Conservation (phyloP, 2,329 filamentous ascomycete species). For the Furcasterigmium sp. region DNA sequence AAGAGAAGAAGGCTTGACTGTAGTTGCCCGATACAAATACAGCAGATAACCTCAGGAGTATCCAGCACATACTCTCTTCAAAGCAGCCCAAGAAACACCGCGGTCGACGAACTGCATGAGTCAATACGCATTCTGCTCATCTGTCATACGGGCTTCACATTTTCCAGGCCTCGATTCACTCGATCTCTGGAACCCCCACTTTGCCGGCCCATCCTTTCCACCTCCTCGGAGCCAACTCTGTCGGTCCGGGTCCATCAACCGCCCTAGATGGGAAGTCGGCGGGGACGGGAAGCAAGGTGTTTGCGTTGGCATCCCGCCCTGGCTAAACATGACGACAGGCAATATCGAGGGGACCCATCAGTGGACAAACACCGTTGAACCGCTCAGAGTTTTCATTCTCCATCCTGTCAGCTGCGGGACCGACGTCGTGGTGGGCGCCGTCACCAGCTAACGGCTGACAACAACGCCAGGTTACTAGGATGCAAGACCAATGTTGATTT, state of each 20-base stretch:
- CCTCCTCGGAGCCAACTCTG: background rate
- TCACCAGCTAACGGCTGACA: too few species aligned
- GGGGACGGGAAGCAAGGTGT: background rate
- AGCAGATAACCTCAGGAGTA: too few species aligned
- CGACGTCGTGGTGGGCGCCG: background rate
- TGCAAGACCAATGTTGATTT: too few species aligned
- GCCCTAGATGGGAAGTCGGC: background rate
- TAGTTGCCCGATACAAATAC: too few species aligned
- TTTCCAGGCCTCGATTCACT: background rate
- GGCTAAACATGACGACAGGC: background rate
- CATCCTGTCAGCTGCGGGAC: background rate
- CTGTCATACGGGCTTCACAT: background rate
- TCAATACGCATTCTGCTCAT: background rate
- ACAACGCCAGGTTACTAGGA: too few species aligned
- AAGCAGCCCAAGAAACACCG: too few species aligned
- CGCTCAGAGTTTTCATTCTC: background rate
- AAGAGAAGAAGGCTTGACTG: too few species aligned
- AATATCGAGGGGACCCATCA: background rate
- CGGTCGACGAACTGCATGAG: too few species aligned
- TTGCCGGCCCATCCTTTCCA: background rate
- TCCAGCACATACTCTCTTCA: too few species aligned
- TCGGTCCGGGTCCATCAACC: background rate
- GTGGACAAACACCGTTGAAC: background rate
- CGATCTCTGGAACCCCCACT: background rate
- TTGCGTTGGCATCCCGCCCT: background rate